Percentiles rank a stretch among this genome's conserved stretches.
These are phyloP conservation scores for Lipomyces kockii DNA, from an alignment of 805 yeast species.

Conservation along the genomic window DNA sequence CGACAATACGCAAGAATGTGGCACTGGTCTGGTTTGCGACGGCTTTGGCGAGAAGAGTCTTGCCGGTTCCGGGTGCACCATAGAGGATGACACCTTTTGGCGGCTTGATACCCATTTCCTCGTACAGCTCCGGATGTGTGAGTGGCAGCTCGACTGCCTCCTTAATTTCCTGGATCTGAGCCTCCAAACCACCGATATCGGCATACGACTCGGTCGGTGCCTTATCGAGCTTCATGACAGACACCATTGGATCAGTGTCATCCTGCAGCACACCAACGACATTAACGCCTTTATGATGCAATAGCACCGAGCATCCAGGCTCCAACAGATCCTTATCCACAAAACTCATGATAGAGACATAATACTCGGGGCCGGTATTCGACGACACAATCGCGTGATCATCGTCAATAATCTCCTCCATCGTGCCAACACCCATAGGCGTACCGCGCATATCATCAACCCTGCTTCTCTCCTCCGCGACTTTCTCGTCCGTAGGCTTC, in stretches of 20 bases:
- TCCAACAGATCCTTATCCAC: constrained; percentile 95
- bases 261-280: constrained; percentile 98
- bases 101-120: constrained; percentile 98
- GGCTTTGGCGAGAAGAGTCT: constrained; percentile 92
- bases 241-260: constrained; percentile 97
- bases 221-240: constrained; percentile 96
- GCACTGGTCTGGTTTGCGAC: constrained; percentile 98
- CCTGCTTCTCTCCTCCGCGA: constrained; percentile 93
- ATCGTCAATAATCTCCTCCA: constrained; percentile 96
- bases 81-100: constrained; percentile 97
- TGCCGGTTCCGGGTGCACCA: constrained; percentile 99
- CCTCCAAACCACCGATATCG: constrained; percentile 95
- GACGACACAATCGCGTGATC: constrained; percentile 98
- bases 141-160: constrained; percentile 95
- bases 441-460: constrained; percentile 95
- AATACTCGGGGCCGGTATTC: constrained; percentile 95
- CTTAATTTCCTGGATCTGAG: constrained; percentile 96
- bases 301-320: constrained; percentile 93
- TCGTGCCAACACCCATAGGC: constrained; percentile 94
- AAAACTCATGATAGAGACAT: constrained; percentile 92
- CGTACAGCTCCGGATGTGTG: constrained; percentile 95
- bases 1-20: constrained; percentile 92
- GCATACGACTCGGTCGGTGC: constrained; percentile 97
- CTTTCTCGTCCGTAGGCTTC: constrained; percentile 95
- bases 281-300: constrained; percentile 94